Conservation (phyloP, 495 filamentous ascomycete species). For the Trichoderma erinaceum region DNA sequence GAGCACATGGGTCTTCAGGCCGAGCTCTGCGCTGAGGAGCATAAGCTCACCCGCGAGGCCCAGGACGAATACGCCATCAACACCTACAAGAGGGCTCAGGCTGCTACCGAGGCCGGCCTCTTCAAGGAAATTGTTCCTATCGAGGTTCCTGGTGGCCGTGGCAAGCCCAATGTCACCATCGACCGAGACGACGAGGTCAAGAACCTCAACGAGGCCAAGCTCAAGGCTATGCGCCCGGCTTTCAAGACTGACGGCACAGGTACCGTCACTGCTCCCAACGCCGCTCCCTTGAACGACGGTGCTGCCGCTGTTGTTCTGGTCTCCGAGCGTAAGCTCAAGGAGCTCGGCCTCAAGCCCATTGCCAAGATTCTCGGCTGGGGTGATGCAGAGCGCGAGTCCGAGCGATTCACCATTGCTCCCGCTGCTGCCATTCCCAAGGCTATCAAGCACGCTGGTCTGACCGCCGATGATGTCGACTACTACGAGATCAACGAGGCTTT, state of each 20-base stretch:
- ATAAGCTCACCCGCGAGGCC: conserved; percentile 69
- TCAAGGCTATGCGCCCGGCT: conserved; percentile 73
- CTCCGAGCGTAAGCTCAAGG: conserved; percentile 81
- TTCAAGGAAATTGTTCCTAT: conserved; percentile 90
- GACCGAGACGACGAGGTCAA: conserved; percentile 91
- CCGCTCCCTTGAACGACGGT: conserved; percentile 90
- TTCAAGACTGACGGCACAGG: conserved; percentile 79
- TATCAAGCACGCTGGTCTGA: conserved; percentile 79
- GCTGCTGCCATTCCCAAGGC: conserved; percentile 96
- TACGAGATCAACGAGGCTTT: conserved; percentile 99
- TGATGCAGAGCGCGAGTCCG: conserved; percentile 81
- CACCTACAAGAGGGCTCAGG: conserved; percentile 84
- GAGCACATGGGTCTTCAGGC: conserved; percentile 91
- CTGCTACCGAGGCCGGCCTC: conserved; percentile 67
- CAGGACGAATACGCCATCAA: conserved; percentile 93
- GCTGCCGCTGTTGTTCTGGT: conserved; percentile 85
- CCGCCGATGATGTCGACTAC: conserved; percentile 70
- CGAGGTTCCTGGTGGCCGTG: conserved; percentile 77
- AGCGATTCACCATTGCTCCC: conserved; percentile 92
- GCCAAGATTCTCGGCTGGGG: conserved; percentile 96
- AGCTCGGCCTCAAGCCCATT: conserved; percentile 80
- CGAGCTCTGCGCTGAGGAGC: conserved; percentile 85
- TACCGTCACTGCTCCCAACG: conserved; percentile 96
- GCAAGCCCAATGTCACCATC: conserved; percentile 77
- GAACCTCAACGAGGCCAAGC: conserved; percentile 93